A percentile compares a stretch with the other conserved stretches of the same genome.
These are phyloP conservation scores for Peronospora tabacina DNA, from an alignment of 352 stramenopile species.

Conservation along the genomic window DNA sequence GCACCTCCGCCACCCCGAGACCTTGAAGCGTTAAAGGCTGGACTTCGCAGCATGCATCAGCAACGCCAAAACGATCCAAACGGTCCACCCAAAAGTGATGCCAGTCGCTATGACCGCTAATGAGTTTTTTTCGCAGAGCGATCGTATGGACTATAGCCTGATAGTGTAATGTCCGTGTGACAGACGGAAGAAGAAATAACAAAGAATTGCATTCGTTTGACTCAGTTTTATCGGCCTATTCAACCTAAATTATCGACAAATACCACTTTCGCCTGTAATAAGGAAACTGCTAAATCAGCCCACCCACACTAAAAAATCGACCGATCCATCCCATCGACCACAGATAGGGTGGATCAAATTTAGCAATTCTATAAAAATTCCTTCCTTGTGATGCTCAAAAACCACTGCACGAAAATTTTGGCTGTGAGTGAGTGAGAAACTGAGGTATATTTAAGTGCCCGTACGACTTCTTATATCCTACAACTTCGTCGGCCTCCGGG, in stretches of 20 bases:
- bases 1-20: constrained; percentile 33
- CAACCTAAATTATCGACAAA: neutral
- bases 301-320: no score
- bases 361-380: no score
- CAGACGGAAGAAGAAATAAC: neutral
- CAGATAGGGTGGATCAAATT: no score
- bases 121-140: neutral
- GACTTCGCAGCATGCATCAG: constrained; percentile 81
- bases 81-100: constrained; percentile 14
- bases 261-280: neutral
- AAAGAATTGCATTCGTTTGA: neutral
- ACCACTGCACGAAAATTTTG: no score
- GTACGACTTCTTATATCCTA: no score
- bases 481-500: no score
- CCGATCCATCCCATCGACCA: no score
- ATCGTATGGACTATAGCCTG: constrained; percentile 9
- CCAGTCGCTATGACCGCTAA: constrained; percentile 56
- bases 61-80: constrained; percentile 37
- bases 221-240: no score
- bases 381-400: no score
- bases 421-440: no score
- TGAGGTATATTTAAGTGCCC: no score
- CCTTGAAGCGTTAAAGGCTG: constrained; percentile 70
- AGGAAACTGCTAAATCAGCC: no score
- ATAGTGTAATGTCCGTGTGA: constrained; percentile 20